Evolutionary conservation across 768 basidiomycete genomes (phyloP), one percentile per base, ranked within the genome.

Genomic region (Tremella mesenterica): DNA sequence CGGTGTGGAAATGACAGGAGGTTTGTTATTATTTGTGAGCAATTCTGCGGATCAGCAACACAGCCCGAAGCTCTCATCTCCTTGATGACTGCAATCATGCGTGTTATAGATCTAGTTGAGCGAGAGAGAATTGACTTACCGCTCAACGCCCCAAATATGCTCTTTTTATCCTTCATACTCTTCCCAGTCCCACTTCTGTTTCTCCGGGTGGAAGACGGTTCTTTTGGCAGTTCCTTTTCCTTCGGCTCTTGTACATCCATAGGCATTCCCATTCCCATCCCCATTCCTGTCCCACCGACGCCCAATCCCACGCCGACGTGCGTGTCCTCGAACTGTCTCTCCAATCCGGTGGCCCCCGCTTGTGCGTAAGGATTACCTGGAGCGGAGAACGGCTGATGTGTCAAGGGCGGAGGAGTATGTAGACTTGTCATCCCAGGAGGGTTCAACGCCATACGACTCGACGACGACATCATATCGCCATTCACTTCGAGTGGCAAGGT

Each of bases 1-100:
- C 0, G 95, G 95, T 0, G 91, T 92, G 71, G 88, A 90, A 78
- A 99, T 97, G 75, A 93, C 90, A 20, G 73, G 67, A 47, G 71
- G 65, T 61, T 73, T 74, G 49, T 68, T 69, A 44, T 65, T 69
- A 10, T 52, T 71, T 29, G 62, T 67, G 44, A 73, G 44, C 9
- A 73, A 60, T 29, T 72, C 71, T 72, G 38, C 10, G 21, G 8
- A 10, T 18, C 3, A 41, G 56, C 34, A 57, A 53, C 41, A 2
- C 10, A 23, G 21, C 28, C 9, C 27, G 41, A 45, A 5, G 26
- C 10, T 14, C 28, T 4, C 39, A 51, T 10, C 20, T n/a, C n/a
- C n/a, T n/a, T n/a, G n/a, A n/a, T n/a, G n/a, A n/a, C n/a, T n/a
- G n/a, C n/a, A n/a, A n/a, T n/a, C n/a, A n/a, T n/a, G n/a, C n/a